These are phyloP conservation scores for Physcia stellaris DNA, from an alignment of 495 filamentous ascomycete genomes.

Conservation along the genomic window DNA sequence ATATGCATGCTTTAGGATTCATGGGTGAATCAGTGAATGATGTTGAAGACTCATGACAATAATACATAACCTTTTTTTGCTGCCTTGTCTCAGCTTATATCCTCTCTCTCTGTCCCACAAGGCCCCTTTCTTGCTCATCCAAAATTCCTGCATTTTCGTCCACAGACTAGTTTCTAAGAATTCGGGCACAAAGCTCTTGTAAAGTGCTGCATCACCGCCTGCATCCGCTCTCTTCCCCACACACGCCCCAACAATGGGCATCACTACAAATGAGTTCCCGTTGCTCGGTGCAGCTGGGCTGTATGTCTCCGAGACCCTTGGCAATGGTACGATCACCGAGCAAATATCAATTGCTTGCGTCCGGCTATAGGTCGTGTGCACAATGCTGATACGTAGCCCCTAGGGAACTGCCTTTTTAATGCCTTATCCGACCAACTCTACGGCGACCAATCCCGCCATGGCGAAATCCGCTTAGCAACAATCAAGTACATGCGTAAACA, in stretches of 20 bases:
- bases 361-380: no score
- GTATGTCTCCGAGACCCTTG: conserved; percentile 34
- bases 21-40: no score
- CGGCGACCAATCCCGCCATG: conserved; percentile 44
- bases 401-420: conserved; percentile 68
- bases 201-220: background rate
- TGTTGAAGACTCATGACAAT: background rate
- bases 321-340: conserved; percentile 32
- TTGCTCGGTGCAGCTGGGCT: conserved; percentile 33
- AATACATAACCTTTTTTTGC: background rate
- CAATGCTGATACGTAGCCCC: no score
- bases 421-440: conserved; percentile 65
- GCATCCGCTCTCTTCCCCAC: no score
- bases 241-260: conserved; percentile 17
- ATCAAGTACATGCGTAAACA: conserved; percentile 51
- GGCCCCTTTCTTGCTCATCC: conserved; percentile 3
- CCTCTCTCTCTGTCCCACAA: background rate
- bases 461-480: conserved; percentile 43
- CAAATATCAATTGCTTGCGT: no score
- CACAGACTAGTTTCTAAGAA: background rate
- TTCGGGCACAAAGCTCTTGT: background rate
- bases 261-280: conserved; percentile 36
- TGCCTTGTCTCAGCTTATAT: background rate
- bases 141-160: background rate
- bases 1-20: no score